Conservation (phyloP, 2,329 filamentous ascomycete genomes). For the Rasamsonia emersonii region DNA sequence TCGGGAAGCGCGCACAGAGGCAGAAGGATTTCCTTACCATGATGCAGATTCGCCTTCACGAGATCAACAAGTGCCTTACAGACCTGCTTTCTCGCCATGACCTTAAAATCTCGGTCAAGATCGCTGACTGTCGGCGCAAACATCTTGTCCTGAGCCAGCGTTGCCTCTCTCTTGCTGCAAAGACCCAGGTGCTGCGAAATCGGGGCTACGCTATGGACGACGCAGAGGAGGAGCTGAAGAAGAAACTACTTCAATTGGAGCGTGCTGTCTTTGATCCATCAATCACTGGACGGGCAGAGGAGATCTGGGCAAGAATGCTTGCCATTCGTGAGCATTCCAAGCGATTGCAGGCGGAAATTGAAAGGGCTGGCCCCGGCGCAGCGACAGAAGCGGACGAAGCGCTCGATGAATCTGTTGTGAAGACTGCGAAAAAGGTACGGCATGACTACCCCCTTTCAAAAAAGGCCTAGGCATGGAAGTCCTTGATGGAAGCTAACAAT, state of each 20-base stretch:
- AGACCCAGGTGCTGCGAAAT: slow-evolving; percentile 56
- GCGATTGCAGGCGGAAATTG: slow-evolving; percentile 52
- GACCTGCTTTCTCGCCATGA: slow-evolving; percentile 53
- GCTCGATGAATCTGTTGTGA: slow-evolving; percentile 51
- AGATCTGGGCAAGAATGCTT: slow-evolving; percentile 60
- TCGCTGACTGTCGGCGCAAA: slow-evolving; percentile 50
- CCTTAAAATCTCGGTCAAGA: slow-evolving; percentile 49
- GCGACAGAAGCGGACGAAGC: slow-evolving; percentile 34
- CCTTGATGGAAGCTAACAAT: too few species aligned
- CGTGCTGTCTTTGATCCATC: slow-evolving; percentile 52
- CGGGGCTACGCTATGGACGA: slow-evolving; percentile 58
- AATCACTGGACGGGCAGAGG: slow-evolving; percentile 52
- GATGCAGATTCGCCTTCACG: slow-evolving; percentile 52
- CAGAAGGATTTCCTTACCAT: slow-evolving; percentile 50
- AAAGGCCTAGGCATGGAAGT: slow-evolving; percentile 3
- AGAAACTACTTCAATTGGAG: slow-evolving; percentile 51
- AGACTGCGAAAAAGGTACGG: slow-evolving; percentile 52
- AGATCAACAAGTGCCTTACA: slow-evolving; percentile 56
- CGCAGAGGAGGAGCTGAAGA: slow-evolving; percentile 54
- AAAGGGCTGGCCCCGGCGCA: slow-evolving; percentile 40
- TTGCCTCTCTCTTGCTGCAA: slow-evolving; percentile 53
- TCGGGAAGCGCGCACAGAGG: slow-evolving; percentile 49
- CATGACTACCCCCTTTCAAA: not conserved
- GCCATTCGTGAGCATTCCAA: slow-evolving; percentile 51
- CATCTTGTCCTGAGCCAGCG: slow-evolving; percentile 53